A percentile compares a stretch with the other conserved stretches of the same genome.
These are phyloP conservation scores for Cryptococcus jaspeensis DNA, from an alignment of 1,284 basidiomycete species.

Conservation along the genomic window DNA sequence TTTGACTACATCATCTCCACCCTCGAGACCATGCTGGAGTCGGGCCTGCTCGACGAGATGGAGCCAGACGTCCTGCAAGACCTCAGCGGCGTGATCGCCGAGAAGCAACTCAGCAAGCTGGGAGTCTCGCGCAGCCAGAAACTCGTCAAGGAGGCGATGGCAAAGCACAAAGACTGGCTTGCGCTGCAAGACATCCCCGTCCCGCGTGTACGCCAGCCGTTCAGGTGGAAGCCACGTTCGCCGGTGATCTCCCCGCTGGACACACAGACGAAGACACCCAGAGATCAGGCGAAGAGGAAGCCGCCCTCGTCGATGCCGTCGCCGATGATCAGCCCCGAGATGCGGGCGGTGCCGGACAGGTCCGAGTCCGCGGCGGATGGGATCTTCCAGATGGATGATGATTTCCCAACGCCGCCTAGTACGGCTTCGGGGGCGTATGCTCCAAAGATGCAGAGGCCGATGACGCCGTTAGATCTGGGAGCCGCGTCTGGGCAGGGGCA, in stretches of 20 bases:
- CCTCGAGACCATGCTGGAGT: slow-evolving; percentile 85
- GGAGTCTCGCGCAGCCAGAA: slow-evolving; percentile 63
- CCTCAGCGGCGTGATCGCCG: slow-evolving; percentile 63
- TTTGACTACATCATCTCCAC: slow-evolving; percentile 81
- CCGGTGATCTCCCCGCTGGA: slow-evolving; percentile 57
- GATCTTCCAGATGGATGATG: slow-evolving; percentile 53
- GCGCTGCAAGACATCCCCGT: slow-evolving; percentile 74
- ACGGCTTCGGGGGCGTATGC: slow-evolving; percentile 17
- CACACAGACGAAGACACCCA: slow-evolving; percentile 3
- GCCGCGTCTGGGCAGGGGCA: slow-evolving; percentile 8
- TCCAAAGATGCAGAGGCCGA: slow-evolving; percentile 48
- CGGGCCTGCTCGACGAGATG: slow-evolving; percentile 70
- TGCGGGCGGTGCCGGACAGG: slow-evolving; percentile 13
- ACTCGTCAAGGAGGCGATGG: slow-evolving; percentile 62
- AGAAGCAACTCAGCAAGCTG: slow-evolving; percentile 66
- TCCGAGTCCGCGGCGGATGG: slow-evolving; percentile 40
- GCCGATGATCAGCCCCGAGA: slow-evolving; percentile 29
- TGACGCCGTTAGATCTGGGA: slow-evolving; percentile 55
- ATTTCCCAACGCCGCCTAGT: slow-evolving; percentile 23
- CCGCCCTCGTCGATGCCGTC: slow-evolving; percentile 27
- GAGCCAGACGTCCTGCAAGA: slow-evolving; percentile 65
- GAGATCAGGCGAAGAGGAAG: background rate
- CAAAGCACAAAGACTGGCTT: slow-evolving; percentile 73
- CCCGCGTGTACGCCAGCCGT: slow-evolving; percentile 57
- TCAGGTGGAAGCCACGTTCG: slow-evolving; percentile 52